Conservation (phyloP, 2,329 filamentous ascomycete genomes). For the Falciphora oryzae region DNA sequence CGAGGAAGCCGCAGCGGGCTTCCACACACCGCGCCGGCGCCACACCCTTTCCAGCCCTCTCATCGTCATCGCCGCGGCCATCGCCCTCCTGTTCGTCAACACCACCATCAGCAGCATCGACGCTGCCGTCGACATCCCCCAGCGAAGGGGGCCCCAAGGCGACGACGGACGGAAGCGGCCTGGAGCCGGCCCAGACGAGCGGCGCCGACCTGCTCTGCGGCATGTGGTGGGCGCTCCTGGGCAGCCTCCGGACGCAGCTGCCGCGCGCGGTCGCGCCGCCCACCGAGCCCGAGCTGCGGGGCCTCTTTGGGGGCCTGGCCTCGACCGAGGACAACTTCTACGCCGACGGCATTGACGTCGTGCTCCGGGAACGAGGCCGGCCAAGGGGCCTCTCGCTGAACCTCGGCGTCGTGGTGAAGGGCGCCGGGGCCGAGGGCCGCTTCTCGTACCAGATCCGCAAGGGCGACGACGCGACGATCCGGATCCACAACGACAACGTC, state of each 20-base stretch:
- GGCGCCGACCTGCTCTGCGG: neutral
- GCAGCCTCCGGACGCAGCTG: neutral
- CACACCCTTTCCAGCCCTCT: too few relatives aligned
- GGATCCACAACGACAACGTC: neutral
- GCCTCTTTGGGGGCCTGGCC: neutral
- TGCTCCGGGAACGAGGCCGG: neutral
- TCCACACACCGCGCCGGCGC: too few relatives aligned
- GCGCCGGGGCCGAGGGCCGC: too few relatives aligned
- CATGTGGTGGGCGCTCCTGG: neutral
- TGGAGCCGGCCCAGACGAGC: neutral
- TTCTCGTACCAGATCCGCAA: neutral
- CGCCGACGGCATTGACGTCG: neutral
- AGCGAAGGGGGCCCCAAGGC: neutral
- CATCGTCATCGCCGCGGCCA: too few relatives aligned
- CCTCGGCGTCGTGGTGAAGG: neutral
- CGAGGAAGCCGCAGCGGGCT: too few relatives aligned
- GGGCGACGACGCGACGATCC: neutral
- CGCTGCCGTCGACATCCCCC: too few relatives aligned
- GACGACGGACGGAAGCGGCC: neutral
- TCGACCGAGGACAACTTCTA: neutral
- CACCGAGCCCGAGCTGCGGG: neutral
- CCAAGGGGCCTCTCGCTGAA: neutral
- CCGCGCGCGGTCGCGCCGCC: too few relatives aligned
- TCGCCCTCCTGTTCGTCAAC: too few relatives aligned
- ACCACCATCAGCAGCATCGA: neutral